These are phyloP conservation scores for Sporothrix curviconia DNA, from an alignment of 2,329 filamentous ascomycete species.

Conservation along the genomic window DNA sequence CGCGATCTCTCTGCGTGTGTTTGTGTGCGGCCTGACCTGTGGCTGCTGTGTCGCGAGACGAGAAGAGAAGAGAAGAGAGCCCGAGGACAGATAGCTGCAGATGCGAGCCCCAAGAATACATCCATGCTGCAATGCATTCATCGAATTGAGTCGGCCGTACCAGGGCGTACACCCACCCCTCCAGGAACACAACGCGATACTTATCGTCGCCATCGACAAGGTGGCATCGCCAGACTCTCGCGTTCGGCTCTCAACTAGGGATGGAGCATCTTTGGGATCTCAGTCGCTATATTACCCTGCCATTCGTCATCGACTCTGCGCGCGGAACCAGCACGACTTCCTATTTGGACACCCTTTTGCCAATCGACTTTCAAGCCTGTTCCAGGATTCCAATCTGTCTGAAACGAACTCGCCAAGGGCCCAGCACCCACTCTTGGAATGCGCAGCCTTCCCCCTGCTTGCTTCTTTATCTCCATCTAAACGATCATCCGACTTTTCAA, in stretches of 20 bases:
- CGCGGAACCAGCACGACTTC: background rate
- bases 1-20: constrained; percentile 1
- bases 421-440: constrained; percentile 1
- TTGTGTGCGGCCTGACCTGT: background rate
- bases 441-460: constrained; percentile 4
- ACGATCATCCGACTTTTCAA: background rate
- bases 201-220: background rate
- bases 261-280: background rate
- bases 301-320: constrained; percentile 5
- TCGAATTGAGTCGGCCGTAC: background rate
- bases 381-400: constrained; percentile 13
- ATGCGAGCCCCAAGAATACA: background rate
- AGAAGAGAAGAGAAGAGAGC: background rate
- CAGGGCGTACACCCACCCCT: background rate
- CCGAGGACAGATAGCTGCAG: background rate
- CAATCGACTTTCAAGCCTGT: background rate
- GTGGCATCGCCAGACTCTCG: background rate
- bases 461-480: constrained; percentile 7
- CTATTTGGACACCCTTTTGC: background rate
- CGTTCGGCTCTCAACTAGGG: background rate
- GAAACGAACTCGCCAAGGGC: constrained; percentile 11
- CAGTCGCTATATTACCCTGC: background rate
- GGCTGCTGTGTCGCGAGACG: background rate
- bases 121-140: background rate
- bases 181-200: too few species aligned